Evolutionary conservation across 1,139 yeast genomes (phyloP).

Genomic region (Candida freyschussii): DNA sequence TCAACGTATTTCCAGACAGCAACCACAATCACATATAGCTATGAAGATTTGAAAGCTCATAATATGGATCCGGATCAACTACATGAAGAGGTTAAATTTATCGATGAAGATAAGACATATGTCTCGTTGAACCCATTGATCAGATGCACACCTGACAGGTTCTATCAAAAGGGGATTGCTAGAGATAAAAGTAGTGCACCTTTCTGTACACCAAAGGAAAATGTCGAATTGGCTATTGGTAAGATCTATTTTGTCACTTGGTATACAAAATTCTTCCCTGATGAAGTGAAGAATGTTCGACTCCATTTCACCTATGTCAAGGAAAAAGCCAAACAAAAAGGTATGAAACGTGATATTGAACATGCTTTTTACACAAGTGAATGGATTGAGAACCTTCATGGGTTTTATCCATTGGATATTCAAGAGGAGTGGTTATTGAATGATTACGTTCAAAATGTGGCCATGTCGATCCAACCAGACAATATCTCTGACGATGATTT

Average conservation of each 20-base stretch:
- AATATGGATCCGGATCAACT: constrained; percentile 58
- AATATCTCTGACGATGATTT: constrained; percentile 61
- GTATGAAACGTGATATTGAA: constrained; percentile 42
- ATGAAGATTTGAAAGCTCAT: constrained; percentile 63
- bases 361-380: constrained; percentile 63
- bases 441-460: constrained; percentile 40
- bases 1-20: constrained; percentile 74
- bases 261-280: constrained; percentile 59
- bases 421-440: constrained; percentile 59
- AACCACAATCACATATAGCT: constrained; percentile 49
- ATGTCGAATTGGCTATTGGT: constrained; percentile 49
- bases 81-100: constrained; percentile 47
- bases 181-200: constrained; percentile 60
- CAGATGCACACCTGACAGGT: constrained; percentile 79
- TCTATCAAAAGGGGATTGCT: constrained; percentile 59
- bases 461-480: constrained; percentile 70
- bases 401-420: constrained; percentile 57
- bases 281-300: constrained; percentile 46
- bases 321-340: constrained; percentile 50
- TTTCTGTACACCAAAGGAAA: constrained; percentile 75
- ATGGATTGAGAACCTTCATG: constrained; percentile 64
- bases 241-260: constrained; percentile 72
- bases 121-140: constrained; percentile 69
- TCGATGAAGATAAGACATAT: constrained; percentile 67
- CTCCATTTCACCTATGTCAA: constrained; percentile 63